phyloP scores from a whole-genome alignment of 2,329 filamentous ascomycete species.

The Cladosporium cucumerinum region DNA sequence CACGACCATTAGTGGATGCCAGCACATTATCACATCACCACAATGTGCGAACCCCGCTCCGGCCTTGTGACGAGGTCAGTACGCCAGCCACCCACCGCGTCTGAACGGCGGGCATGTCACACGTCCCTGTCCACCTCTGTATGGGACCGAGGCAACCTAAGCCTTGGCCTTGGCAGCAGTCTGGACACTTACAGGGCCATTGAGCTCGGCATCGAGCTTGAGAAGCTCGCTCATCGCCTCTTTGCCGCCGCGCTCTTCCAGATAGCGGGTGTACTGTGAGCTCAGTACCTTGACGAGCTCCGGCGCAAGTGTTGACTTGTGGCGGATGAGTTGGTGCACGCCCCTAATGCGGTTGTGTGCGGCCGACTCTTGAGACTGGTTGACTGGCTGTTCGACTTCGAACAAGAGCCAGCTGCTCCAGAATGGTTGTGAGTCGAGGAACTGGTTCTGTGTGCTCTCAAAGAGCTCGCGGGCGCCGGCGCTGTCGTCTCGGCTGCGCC shows the following conservation, averaged over 20 bases:
- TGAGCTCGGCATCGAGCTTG: slow-evolving; percentile 77
- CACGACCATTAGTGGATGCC: background rate
- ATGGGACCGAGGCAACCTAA: background rate
- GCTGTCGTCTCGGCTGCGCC: slow-evolving; percentile 74
- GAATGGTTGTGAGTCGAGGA: slow-evolving; percentile 80
- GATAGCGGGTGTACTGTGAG: slow-evolving; percentile 74
- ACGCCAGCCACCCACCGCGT: background rate
- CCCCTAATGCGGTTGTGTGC: slow-evolving; percentile 74
- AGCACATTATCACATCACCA: background rate
- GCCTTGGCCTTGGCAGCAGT: background rate
- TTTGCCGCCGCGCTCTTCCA: slow-evolving; percentile 78
- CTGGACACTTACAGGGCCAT: slow-evolving; percentile 55
- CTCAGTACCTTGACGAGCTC: slow-evolving; percentile 71
- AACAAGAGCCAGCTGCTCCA: slow-evolving; percentile 89
- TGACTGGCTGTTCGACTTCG: slow-evolving; percentile 78
- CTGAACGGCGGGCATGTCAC: background rate
- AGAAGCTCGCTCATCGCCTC: slow-evolving; percentile 85
- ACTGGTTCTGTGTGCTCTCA: slow-evolving; percentile 76
- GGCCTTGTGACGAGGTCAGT: background rate
- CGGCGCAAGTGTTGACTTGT: slow-evolving; percentile 65
- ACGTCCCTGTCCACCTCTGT: background rate
- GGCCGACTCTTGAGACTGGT: slow-evolving; percentile 58
- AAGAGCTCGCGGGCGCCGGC: slow-evolving; percentile 83
- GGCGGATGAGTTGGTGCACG: slow-evolving; percentile 69
- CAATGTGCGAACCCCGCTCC: background rate